Evolutionary conservation across 352 stramenopile species (phyloP).

Genomic region (Phytopythium boreale): DNA sequence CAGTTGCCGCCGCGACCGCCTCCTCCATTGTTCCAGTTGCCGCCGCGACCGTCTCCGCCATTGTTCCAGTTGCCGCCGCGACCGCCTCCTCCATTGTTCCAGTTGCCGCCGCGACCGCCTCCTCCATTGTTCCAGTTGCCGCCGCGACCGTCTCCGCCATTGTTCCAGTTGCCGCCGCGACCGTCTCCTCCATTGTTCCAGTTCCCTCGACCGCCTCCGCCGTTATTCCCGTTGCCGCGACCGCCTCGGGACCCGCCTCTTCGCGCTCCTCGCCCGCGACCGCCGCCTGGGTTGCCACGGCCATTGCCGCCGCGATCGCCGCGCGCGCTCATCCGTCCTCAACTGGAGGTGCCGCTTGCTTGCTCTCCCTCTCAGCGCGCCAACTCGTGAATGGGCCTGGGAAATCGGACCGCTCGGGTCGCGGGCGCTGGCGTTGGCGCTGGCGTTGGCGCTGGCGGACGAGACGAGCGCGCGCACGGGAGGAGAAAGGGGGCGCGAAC

Average conservation of each 20-base stretch:
- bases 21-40: not conserved
- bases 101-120: not conserved
- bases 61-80: not conserved
- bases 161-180: not conserved
- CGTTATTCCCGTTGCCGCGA: not conserved
- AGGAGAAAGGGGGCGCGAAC: too few relatives aligned
- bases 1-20: not conserved
- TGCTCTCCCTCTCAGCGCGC: not conserved
- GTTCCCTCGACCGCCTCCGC: not conserved
- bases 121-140: not conserved
- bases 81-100: not conserved
- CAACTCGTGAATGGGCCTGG: not conserved
- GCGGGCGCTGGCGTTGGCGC: not conserved
- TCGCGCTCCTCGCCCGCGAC: constrained; percentile 3
- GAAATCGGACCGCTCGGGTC: too few relatives aligned
- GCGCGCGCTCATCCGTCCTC: not conserved
- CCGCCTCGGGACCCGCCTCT: not conserved
- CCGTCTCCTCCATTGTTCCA: not conserved
- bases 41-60: not conserved
- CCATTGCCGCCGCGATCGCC: constrained; percentile 1
- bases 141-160: not conserved
- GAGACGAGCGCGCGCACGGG: too few relatives aligned
- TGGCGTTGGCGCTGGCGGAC: not conserved
- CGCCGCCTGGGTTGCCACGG: constrained; percentile 9
- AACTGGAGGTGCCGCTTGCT: not conserved